These are phyloP conservation scores for Hypoxylon sp. DNA, from an alignment of 2,329 filamentous ascomycete species.

Conservation along the genomic window DNA sequence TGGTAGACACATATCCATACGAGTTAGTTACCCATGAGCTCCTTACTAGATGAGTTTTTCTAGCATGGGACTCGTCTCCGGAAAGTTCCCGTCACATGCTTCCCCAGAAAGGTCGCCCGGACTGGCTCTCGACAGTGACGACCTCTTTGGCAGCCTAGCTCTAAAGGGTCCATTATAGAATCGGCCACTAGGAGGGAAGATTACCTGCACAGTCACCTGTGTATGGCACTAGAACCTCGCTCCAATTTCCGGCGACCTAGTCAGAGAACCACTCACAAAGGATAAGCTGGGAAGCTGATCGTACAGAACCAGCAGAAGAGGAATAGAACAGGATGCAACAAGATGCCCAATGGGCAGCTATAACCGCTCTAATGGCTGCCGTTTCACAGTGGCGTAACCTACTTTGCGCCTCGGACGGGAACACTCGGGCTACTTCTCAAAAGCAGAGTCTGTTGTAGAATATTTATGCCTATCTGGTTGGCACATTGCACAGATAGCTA, in stretches of 20 bases:
- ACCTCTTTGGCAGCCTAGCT: neutral
- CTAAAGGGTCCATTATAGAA: neutral
- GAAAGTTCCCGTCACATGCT: neutral
- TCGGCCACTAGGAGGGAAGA: neutral
- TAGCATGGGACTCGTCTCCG: neutral
- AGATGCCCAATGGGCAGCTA: neutral
- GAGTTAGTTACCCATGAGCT: neutral
- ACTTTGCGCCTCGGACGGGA: neutral
- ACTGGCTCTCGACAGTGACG: neutral
- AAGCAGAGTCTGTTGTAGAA: neutral
- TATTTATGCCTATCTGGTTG: neutral
- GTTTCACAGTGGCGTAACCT: neutral
- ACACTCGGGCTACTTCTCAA: neutral
- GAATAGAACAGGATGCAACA: neutral
- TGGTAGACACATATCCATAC: neutral
- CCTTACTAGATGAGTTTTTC: neutral
- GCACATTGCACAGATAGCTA: neutral
- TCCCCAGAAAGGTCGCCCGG: neutral
- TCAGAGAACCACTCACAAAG: neutral
- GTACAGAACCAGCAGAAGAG: neutral
- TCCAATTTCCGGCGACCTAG: neutral
- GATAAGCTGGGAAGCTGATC: neutral
- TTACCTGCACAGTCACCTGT: neutral
- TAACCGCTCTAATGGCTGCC: neutral
- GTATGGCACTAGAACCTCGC: neutral